Evolutionary conservation across 768 basidiomycete species (phyloP), one percentile per base, ranked within the genome.

Genomic region (Tulasnella calospora): DNA sequence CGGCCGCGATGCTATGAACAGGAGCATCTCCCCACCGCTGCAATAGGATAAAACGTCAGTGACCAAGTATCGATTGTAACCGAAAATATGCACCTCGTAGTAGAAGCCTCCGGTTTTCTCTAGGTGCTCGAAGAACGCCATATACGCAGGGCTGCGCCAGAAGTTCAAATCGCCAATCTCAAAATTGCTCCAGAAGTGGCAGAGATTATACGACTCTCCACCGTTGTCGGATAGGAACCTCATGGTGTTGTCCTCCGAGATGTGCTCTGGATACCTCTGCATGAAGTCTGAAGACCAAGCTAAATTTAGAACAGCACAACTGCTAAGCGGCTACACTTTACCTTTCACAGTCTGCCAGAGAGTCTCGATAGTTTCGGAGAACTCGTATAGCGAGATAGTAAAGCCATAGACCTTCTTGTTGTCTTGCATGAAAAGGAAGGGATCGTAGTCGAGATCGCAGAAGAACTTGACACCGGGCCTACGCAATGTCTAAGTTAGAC

Each of bases 21-120:
- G 93, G 94, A 0, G 97, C 97, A 85, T 98, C 96, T 73, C 97
- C 97, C 95, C 95, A 95, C 44, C 94, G 90, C 89, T 94, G 80
- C 36, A 71, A 19, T 30, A 67, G 47, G 36, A 35, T 72, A 23
- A 7, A 36, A 41, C 15, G 61, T 67, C 15, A 67, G 55, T 27
- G 44, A 41, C 23, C 15, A 33, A 33, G 5, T 51, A 69, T 33
- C 19, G 27, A 27, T 15, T 8, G 30, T 40, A n/a, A 51, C 40
- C 6, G 23, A 80, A 40, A 40, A 10, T 5, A 51, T 82, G 36
- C 41, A 92, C 92, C 90, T 96, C 94, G 80, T 95, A 95, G 84
- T 95, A 96, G 84, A 96, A 95, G 21, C 95, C 95, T 76, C 95
- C 95, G 57, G 87, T 86, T 77, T 88, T 83, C 76, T 97, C 95